phyloP scores from a whole-genome alignment of 1,139 yeast genomes.

The Pneumocystis wakefieldiae region DNA sequence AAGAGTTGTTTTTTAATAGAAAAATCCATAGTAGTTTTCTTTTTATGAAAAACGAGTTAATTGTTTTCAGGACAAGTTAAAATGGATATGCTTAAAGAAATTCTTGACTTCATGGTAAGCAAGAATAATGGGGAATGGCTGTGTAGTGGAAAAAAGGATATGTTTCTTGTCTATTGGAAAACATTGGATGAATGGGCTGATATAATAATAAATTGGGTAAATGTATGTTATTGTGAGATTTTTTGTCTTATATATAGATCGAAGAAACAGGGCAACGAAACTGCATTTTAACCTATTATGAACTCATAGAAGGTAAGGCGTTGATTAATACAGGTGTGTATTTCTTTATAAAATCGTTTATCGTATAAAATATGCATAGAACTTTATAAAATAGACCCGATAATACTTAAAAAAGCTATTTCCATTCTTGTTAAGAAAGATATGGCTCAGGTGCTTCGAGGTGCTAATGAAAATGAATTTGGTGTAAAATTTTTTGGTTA shows the following conservation, averaged over 20 bases:
- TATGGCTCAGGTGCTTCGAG: constrained; percentile 48
- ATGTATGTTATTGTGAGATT: constrained; percentile 5
- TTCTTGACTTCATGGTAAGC: constrained; percentile 44
- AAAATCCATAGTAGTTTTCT: constrained; percentile 31
- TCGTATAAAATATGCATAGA: constrained; percentile 19
- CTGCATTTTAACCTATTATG: constrained; percentile 67
- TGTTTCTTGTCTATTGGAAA: constrained; percentile 47
- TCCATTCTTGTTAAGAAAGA: constrained; percentile 50
- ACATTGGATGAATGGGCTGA: constrained; percentile 67
- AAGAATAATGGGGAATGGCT: constrained; percentile 42
- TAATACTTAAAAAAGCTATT: constrained; percentile 40
- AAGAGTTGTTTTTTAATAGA: constrained; percentile 34
- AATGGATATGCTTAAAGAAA: constrained; percentile 38
- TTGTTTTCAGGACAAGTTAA: constrained; percentile 30
- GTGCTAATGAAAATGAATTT: constrained; percentile 41
- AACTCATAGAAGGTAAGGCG: constrained; percentile 51
- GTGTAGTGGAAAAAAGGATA: constrained; percentile 16
- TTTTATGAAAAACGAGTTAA: constrained; percentile 22
- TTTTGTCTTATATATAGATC: constrained; percentile 28
- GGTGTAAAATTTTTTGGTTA: constrained; percentile 40
- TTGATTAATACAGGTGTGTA: constrained; percentile 23
- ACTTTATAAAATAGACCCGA: constrained; percentile 48
- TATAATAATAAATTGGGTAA: constrained; percentile 37
- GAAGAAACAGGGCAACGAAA: constrained; percentile 67
- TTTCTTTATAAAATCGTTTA: constrained; percentile 16